Percentiles rank a stretch among this genome's conserved stretches.
Evolutionary conservation across 2,329 filamentous ascomycete genomes (phyloP).

Genomic region (Domatiomyces globalis): DNA sequence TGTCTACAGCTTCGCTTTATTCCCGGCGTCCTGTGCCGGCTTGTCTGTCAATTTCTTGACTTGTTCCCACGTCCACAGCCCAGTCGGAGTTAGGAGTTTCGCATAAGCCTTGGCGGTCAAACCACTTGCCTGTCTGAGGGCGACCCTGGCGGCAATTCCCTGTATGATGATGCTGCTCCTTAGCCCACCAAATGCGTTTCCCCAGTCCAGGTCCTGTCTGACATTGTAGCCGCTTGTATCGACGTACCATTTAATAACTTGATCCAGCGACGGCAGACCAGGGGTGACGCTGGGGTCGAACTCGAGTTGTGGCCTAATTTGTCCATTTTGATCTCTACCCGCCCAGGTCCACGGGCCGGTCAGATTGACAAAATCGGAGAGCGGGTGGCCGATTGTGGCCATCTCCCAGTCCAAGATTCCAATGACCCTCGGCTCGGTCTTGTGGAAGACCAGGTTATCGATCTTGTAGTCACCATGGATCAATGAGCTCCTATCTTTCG

Average conservation of each 20-base stretch:
- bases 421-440: conserved; percentile 72
- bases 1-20: conserved; percentile 33
- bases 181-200: conserved; percentile 47
- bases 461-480: conserved; percentile 96
- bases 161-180: conserved; percentile 54
- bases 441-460: conserved; percentile 76
- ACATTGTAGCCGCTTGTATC: conserved; percentile 59
- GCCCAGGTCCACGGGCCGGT: conserved; percentile 26
- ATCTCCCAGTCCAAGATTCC: conserved; percentile 97
- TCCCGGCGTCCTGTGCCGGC: conserved; percentile 17
- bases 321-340: conserved; percentile 22
- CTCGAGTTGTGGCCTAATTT: conserved; percentile 22
- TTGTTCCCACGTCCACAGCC: conserved; percentile 62
- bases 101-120: conserved; percentile 63
- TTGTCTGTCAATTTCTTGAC: conserved; percentile 38
- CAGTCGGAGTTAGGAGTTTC: conserved; percentile 54
- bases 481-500: conserved; percentile 59
- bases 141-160: conserved; percentile 80
- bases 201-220: conserved; percentile 46
- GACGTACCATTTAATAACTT: conserved; percentile 51
- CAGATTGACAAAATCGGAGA: conserved; percentile 79
- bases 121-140: conserved; percentile 74
- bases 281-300: conserved; percentile 51
- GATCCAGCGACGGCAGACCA: conserved; percentile 48
- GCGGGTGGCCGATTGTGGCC: conserved; percentile 85